These are phyloP conservation scores for Trichoderma cornu-damae DNA, from an alignment of 2,329 filamentous ascomycete species.

Conservation along the genomic window DNA sequence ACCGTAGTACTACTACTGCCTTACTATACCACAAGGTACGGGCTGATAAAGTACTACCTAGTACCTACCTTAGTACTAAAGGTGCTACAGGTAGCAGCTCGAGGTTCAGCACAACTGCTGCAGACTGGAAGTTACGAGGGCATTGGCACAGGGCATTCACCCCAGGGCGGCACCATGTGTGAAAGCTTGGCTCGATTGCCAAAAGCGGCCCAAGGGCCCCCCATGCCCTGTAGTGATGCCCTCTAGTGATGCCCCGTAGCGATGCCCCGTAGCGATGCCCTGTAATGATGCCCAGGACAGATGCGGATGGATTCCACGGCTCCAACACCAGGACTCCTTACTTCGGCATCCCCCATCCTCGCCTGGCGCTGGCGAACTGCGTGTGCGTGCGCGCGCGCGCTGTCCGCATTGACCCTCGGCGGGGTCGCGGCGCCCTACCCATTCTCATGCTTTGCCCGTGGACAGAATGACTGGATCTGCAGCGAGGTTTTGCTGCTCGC, in stretches of 20 bases:
- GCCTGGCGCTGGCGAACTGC: not conserved
- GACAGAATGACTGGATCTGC: no score
- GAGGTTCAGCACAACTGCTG: no score
- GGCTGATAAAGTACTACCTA: no score
- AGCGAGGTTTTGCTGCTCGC: not conserved
- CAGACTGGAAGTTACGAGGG: no score
- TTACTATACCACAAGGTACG: no score
- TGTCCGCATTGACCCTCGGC: constrained; percentile 2
- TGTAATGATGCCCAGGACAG: not conserved
- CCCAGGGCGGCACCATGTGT: not conserved
- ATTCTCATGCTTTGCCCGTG: not conserved
- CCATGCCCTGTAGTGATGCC: no score
- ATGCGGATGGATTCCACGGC: not conserved
- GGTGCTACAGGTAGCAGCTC: no score
- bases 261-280: not conserved
- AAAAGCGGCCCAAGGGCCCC: constrained; percentile 12
- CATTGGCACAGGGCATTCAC: not conserved
- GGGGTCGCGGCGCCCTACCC: not conserved
- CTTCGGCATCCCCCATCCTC: not conserved
- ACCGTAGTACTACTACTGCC: no score
- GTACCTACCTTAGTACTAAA: no score
- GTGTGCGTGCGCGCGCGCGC: constrained; percentile 5
- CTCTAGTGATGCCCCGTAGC: not conserved
- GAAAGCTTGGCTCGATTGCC: not conserved
- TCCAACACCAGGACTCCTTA: not conserved